phyloP scores from a whole-genome alignment of 257 asterid genomes.

The Scutellaria minor region DNA sequence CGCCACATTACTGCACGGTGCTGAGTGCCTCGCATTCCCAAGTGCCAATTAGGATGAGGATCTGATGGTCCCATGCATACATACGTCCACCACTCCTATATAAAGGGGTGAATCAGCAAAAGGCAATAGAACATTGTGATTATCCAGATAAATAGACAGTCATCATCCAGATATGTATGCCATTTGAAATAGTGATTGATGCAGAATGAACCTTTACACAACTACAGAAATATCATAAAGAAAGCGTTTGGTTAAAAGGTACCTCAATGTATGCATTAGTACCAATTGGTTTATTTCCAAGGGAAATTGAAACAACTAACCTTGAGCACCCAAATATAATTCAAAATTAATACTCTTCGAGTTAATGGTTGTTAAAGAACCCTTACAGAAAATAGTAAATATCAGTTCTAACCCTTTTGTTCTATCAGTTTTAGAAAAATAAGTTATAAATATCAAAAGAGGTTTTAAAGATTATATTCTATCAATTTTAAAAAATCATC shows the following conservation, averaged over 20 bases:
- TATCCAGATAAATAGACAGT: not conserved
- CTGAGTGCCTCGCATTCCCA: constrained; percentile 98
- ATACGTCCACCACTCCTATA: constrained; percentile 99
- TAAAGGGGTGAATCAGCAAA: constrained; percentile 32
- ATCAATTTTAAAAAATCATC: not conserved
- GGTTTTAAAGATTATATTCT: not conserved
- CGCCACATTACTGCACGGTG: constrained; percentile 99
- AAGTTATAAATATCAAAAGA: not conserved
- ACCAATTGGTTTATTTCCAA: not conserved
- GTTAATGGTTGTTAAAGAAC: not conserved
- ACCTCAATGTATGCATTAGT: not conserved
- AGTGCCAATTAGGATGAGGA: constrained; percentile 99
- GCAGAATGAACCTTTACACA: constrained; percentile 3
- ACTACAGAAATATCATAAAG: not conserved
- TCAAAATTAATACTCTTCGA: not conserved
- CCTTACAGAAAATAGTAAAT: not conserved
- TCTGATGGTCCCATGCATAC: constrained; percentile 98
- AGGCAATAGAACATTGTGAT: not conserved
- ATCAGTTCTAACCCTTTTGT: not conserved
- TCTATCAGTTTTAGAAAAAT: not conserved
- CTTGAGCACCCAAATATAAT: not conserved
- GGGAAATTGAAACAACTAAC: not conserved
- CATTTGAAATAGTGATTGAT: not conserved
- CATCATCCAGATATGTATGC: not conserved
- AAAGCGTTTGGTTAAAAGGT: not conserved